phyloP scores from a whole-genome alignment of 495 filamentous ascomycete genomes.

The Saxispiralis lemnorum region DNA sequence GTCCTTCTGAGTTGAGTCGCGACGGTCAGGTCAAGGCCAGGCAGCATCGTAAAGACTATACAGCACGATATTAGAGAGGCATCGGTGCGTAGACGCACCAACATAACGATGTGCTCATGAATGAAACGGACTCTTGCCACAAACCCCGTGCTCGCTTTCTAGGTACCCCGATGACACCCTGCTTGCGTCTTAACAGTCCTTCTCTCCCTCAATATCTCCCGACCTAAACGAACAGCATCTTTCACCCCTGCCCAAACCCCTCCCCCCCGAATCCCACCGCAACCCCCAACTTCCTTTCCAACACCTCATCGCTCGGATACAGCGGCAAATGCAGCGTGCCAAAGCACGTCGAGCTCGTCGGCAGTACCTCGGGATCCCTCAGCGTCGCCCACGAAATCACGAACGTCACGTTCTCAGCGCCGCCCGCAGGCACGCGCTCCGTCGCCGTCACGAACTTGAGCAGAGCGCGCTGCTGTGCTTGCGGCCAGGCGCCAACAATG shows the following conservation, averaged over 20 bases:
- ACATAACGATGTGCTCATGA: no score
- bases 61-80: neutral
- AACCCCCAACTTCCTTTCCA: conserved; percentile 56
- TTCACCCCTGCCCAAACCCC: conserved; percentile 52
- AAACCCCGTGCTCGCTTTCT: no score
- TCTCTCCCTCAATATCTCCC: no score
- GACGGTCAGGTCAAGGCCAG: no score
- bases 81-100: no score
- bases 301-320: conserved; percentile 48
- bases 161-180: no score
- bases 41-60: no score
- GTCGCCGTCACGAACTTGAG: conserved; percentile 91
- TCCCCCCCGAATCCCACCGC: conserved; percentile 68
- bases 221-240: neutral
- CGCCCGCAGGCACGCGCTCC: conserved; percentile 75
- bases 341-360: conserved; percentile 78
- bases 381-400: conserved; percentile 54
- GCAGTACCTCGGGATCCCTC: conserved; percentile 32
- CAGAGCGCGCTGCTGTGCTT: conserved; percentile 50
- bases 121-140: no score
- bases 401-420: conserved; percentile 63
- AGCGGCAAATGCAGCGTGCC: conserved; percentile 70
- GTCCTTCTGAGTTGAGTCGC: neutral
- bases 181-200: no score
- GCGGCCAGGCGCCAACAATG: conserved; percentile 46